These are phyloP conservation scores for Paecilomyces formosus DNA, from an alignment of 2,329 filamentous ascomycete species.

Conservation along the genomic window DNA sequence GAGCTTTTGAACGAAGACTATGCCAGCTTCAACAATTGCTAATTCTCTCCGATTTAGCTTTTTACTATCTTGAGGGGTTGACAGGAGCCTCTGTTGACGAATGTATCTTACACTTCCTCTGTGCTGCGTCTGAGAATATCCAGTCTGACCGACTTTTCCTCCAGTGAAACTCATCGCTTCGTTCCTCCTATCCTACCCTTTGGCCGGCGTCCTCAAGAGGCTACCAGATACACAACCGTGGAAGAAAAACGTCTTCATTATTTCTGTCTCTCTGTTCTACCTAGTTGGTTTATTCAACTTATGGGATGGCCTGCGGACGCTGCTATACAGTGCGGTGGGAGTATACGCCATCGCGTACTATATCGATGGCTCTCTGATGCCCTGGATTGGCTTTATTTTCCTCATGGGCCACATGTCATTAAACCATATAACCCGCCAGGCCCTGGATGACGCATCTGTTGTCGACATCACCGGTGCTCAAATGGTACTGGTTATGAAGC, in stretches of 20 bases:
- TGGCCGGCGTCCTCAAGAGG: slow-evolving; percentile 81
- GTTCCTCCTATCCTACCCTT: slow-evolving; percentile 85
- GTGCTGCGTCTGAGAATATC: neutral
- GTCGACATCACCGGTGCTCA: slow-evolving; percentile 91
- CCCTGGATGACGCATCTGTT: slow-evolving; percentile 54
- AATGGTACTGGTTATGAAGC: slow-evolving; percentile 98
- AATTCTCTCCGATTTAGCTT: slow-evolving; percentile 22
- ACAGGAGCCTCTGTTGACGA: slow-evolving; percentile 61
- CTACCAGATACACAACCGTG: slow-evolving; percentile 78
- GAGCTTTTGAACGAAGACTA: neutral
- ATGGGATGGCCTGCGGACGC: slow-evolving; percentile 73
- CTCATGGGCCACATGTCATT: slow-evolving; percentile 93
- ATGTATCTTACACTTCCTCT: slow-evolving; percentile 32
- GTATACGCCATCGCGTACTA: slow-evolving; percentile 79
- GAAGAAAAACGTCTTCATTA: slow-evolving; percentile 81
- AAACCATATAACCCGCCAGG: slow-evolving; percentile 78
- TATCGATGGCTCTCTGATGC: slow-evolving; percentile 86
- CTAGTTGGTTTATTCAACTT: slow-evolving; percentile 88
- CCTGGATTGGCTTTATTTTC: slow-evolving; percentile 91
- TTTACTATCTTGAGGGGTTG: slow-evolving; percentile 49
- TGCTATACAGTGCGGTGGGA: slow-evolving; percentile 70
- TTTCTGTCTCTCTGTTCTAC: slow-evolving; percentile 77
- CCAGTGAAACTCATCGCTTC: slow-evolving; percentile 88
- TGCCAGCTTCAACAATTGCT: neutral
- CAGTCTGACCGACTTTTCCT: neutral